Conservation (phyloP, 2,329 filamentous ascomycete species). For the Elsinoe necatrix region DNA sequence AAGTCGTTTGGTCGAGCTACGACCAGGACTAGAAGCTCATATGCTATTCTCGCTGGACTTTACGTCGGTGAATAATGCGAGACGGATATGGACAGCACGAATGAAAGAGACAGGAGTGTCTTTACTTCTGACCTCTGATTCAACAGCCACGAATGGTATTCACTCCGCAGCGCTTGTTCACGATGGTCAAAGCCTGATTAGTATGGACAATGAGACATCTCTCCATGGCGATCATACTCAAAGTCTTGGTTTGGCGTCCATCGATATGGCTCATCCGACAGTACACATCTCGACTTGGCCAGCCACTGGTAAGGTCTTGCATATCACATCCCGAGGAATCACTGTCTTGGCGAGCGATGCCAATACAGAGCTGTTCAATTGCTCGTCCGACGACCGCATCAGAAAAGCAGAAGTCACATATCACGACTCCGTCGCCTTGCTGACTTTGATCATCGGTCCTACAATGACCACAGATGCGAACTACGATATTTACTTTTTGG, state of each 20-base stretch:
- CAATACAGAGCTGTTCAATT: neutral
- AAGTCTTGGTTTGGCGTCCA: neutral
- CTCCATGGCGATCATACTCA: neutral
- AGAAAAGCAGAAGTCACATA: neutral
- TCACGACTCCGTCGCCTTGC: neutral
- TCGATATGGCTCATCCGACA: neutral
- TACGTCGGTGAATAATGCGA: slow-evolving; percentile 23
- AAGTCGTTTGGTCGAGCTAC: slow-evolving; percentile 37
- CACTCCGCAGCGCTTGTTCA: neutral
- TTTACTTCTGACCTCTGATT: slow-evolving; percentile 2
- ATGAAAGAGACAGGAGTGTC: neutral
- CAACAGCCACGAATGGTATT: neutral
- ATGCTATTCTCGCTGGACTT: slow-evolving; percentile 21
- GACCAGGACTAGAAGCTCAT: slow-evolving; percentile 34
- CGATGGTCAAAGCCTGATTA: neutral
- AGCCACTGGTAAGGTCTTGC: neutral
- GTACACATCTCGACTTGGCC: neutral
- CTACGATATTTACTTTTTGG: neutral
- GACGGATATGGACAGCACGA: slow-evolving; percentile 30
- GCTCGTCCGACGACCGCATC: neutral
- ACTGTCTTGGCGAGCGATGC: too few species aligned
- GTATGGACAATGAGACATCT: neutral
- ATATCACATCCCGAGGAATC: neutral
- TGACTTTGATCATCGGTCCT: neutral
- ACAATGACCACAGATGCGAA: neutral